These are phyloP conservation scores for Styphnolobium japonicum DNA, from an alignment of 306 rosid genomes.

Conservation along the genomic window DNA sequence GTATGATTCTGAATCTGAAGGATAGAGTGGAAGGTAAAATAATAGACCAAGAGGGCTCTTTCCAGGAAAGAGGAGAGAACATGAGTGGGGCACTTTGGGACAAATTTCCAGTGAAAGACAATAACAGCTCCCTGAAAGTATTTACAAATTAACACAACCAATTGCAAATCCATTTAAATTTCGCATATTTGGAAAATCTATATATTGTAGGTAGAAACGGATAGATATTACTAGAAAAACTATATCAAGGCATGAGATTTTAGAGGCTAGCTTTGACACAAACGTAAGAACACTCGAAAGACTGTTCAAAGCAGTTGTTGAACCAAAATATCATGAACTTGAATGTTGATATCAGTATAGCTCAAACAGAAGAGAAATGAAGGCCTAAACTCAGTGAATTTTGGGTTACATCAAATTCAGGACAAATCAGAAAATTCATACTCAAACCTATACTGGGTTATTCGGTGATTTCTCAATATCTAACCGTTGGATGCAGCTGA, in stretches of 20 bases:
- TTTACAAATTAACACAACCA: not conserved
- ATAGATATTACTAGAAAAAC: not conserved
- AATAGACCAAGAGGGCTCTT: slow-evolving; percentile 3
- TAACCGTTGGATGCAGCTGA: too few relatives aligned
- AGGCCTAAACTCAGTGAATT: too few relatives aligned
- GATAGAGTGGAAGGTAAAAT: not conserved
- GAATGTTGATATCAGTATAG: too few relatives aligned
- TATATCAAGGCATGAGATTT: not conserved
- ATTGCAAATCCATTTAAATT: not conserved
- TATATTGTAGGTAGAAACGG: not conserved
- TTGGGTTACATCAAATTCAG: too few relatives aligned
- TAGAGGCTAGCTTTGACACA: not conserved
- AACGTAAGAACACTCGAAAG: too few relatives aligned
- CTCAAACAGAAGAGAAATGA: too few relatives aligned
- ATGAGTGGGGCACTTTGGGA: slow-evolving; percentile 15
- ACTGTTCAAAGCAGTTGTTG: too few relatives aligned
- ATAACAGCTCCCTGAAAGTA: not conserved
- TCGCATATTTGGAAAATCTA: not conserved
- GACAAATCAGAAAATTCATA: too few relatives aligned
- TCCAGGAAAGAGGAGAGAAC: slow-evolving; percentile 30
- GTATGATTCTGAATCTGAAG: not conserved
- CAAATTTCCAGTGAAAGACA: not conserved
- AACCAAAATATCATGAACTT: too few relatives aligned
- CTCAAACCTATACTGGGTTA: too few relatives aligned
- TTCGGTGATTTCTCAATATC: too few relatives aligned